Percentiles rank a stretch among this genome's conserved stretches.
phyloP scores from a whole-genome alignment of 805 yeast species.

The Kluyveromyces starmeri region DNA sequence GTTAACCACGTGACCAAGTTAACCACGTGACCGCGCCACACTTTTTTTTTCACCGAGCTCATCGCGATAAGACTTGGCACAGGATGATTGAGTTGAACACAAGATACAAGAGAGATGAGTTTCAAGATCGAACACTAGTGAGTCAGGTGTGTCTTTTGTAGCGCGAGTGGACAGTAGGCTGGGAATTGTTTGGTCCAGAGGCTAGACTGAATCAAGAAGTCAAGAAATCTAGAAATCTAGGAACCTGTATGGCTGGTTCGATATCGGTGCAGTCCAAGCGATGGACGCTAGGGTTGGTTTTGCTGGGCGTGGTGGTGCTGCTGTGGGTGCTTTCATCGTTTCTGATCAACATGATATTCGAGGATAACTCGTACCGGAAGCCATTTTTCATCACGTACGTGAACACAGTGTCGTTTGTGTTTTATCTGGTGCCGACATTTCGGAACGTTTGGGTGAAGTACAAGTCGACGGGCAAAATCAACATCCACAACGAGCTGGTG shows the following conservation, averaged over 20 bases:
- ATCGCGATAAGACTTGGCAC: no score
- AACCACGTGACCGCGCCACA: no score
- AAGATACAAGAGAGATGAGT: no score
- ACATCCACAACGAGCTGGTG: slow-evolving; percentile 21
- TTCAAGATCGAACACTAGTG: no score
- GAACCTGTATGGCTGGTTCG: background rate
- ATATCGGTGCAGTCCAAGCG: slow-evolving; percentile 9
- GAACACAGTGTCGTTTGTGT: slow-evolving; percentile 75
- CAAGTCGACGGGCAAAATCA: slow-evolving; percentile 22
- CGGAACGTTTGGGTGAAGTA: slow-evolving; percentile 23
- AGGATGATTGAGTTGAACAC: no score
- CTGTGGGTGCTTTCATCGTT: slow-evolving; percentile 92
- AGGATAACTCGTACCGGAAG: slow-evolving; percentile 61
- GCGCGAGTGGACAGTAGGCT: no score
- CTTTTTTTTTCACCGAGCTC: no score
- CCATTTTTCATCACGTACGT: slow-evolving; percentile 90
- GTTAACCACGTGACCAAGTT: no score
- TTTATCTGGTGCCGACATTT: slow-evolving; percentile 62
- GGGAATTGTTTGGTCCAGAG: no score
- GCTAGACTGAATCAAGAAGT: no score
- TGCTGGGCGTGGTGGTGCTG: slow-evolving; percentile 66
- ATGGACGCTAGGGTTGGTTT: slow-evolving; percentile 74
- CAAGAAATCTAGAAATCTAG: no score
- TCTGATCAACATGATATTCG: slow-evolving; percentile 68
- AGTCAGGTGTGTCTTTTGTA: no score